Percentiles rank a stretch among this genome's conserved stretches.
phyloP scores from a whole-genome alignment of 1,139 yeast genomes.

The Suhomyces yuchorum region DNA sequence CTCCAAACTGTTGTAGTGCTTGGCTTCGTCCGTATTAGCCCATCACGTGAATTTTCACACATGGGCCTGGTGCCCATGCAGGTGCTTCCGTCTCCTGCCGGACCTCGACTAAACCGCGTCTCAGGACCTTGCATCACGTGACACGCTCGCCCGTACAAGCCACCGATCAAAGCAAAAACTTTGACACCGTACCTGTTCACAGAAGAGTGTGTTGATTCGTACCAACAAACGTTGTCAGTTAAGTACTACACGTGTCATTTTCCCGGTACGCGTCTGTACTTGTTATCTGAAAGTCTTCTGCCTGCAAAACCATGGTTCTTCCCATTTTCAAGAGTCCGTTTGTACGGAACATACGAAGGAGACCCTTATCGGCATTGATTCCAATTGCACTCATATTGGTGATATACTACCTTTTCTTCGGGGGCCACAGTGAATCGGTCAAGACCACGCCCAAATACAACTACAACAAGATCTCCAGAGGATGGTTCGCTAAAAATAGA shows the following conservation, averaged over 20 bases:
- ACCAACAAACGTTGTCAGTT: constrained; percentile 1
- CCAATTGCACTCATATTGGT: constrained; percentile 48
- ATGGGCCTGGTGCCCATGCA: no score
- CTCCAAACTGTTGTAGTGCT: no score
- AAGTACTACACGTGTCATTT: background rate
- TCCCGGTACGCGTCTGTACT: background rate
- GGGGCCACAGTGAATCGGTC: constrained; percentile 26
- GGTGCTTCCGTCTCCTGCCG: background rate
- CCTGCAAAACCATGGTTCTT: constrained; percentile 5
- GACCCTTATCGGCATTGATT: constrained; percentile 49
- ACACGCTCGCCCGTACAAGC: background rate
- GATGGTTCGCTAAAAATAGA: constrained; percentile 50
- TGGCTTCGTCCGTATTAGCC: no score
- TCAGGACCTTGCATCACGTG: background rate
- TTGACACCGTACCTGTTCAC: constrained; percentile 6
- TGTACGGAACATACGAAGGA: constrained; percentile 61
- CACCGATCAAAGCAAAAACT: constrained; percentile 6
- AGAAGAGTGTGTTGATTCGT: constrained; percentile 1
- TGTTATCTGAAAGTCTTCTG: background rate
- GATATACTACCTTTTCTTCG: constrained; percentile 45
- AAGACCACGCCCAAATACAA: constrained; percentile 42
- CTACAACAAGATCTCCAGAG: constrained; percentile 51
- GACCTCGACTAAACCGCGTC: background rate
- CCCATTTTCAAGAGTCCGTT: constrained; percentile 31
- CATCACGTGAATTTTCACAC: background rate